Conservation (phyloP, 306 rosid species). For the Cucurbita moschata region DNA sequence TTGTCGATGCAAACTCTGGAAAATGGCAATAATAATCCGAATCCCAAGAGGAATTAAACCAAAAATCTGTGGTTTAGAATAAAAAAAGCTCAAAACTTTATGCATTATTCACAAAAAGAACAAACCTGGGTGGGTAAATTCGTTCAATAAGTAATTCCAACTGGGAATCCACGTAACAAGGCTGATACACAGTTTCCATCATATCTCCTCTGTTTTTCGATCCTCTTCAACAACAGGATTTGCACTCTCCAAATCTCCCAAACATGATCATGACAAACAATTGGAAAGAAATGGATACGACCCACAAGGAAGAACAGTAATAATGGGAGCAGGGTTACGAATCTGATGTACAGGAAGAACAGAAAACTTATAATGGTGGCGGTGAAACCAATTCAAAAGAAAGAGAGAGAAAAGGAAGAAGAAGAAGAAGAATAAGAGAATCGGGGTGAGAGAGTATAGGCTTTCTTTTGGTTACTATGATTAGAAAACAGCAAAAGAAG, state of each 20-base stretch:
- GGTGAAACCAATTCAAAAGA: neutral
- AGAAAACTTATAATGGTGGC: neutral
- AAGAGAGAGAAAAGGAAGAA: neutral
- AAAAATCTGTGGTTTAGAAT: neutral
- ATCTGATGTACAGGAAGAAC: neutral
- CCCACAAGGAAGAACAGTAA: neutral
- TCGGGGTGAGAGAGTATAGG: neutral
- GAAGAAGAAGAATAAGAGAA: neutral
- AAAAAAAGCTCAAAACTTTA: neutral
- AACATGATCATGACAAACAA: neutral
- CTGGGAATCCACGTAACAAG: constrained; percentile 49
- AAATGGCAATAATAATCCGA: neutral
- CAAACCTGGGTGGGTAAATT: constrained; percentile 79
- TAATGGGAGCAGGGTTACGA: neutral
- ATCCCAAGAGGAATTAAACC: constrained; percentile 1
- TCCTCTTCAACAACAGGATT: neutral
- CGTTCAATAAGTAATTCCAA: constrained; percentile 66
- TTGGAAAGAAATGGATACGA: neutral
- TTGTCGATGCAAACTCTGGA: constrained; percentile 82
- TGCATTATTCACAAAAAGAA: neutral
- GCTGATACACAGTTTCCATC: constrained; percentile 46
- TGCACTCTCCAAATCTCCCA: neutral
- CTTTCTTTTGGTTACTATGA: neutral
- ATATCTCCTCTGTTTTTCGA: neutral
- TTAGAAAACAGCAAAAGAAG: neutral